Evolutionary conservation across 208 protist genomes (phyloP).

Genomic region (Strigomonas culicis): DNA sequence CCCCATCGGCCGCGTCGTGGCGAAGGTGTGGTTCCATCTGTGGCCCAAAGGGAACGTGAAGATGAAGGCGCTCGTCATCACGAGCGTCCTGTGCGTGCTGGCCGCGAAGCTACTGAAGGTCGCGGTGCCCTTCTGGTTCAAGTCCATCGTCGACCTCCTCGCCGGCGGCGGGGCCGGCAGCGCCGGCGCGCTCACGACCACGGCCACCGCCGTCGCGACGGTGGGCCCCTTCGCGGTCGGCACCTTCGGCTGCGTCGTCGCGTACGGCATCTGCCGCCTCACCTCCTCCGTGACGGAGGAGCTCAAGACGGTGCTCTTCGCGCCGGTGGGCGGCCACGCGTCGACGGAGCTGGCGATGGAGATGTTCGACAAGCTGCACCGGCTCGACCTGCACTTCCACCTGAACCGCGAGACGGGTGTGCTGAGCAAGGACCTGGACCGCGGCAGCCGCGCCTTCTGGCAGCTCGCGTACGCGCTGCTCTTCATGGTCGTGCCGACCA

Average conservation of each 20-base stretch:
- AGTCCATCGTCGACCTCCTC: slow-evolving; percentile 81
- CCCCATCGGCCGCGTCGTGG: slow-evolving; percentile 65
- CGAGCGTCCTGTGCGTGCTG: slow-evolving; percentile 77
- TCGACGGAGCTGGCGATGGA: slow-evolving; percentile 83
- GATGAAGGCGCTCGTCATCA: slow-evolving; percentile 64
- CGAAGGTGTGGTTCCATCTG: slow-evolving; percentile 72
- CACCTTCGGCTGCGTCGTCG: slow-evolving; percentile 79
- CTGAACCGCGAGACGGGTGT: slow-evolving; percentile 89
- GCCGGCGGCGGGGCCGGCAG: slow-evolving; percentile 22
- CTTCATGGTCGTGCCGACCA: slow-evolving; percentile 92
- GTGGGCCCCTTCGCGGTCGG: slow-evolving; percentile 59
- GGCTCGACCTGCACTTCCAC: slow-evolving; percentile 86
- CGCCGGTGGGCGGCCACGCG: slow-evolving; percentile 81
- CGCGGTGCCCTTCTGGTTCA: slow-evolving; percentile 90
- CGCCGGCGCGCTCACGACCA: background rate
- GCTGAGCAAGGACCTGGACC: slow-evolving; percentile 89
- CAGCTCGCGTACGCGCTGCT: slow-evolving; percentile 83
- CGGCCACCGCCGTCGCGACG: slow-evolving; percentile 13
- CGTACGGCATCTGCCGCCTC: slow-evolving; percentile 81
- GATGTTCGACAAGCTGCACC: slow-evolving; percentile 87
- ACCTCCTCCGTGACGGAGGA: slow-evolving; percentile 79
- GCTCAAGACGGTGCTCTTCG: slow-evolving; percentile 88
- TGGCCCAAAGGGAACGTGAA: slow-evolving; percentile 71
- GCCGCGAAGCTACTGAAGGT: slow-evolving; percentile 81
- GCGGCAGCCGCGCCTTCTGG: slow-evolving; percentile 91